These are phyloP conservation scores for Pythium aristosporum DNA, from an alignment of 352 stramenopile genomes.

Conservation along the genomic window DNA sequence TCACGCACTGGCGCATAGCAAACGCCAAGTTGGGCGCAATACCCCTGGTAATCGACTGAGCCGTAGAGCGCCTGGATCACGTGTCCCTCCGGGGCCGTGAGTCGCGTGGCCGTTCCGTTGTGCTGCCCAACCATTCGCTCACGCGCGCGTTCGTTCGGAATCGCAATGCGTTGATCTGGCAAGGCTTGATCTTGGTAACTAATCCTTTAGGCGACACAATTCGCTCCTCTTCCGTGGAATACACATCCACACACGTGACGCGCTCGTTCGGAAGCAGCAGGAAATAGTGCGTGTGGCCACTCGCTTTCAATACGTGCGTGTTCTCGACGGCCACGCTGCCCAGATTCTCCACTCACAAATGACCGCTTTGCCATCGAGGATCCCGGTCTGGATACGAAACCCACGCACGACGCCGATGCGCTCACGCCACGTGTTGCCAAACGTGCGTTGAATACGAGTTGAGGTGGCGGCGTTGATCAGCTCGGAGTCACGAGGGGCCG, in stretches of 20 bases:
- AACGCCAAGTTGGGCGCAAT: neutral
- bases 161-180: neutral
- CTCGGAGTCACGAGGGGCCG: neutral
- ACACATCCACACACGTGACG: constrained; percentile 1
- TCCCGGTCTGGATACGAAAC: neutral
- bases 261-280: constrained; percentile 6
- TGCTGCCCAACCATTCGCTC: constrained; percentile 4
- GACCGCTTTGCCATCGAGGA: too few relatives aligned
- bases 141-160: constrained; percentile 12
- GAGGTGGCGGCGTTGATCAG: too few relatives aligned
- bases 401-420: neutral
- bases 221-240: neutral
- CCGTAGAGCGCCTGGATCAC: constrained; percentile 2
- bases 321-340: neutral
- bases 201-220: too few relatives aligned
- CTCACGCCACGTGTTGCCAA: constrained; percentile 13
- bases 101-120: neutral
- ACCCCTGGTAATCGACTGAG: neutral
- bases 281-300: neutral
- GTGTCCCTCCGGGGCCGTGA: neutral
- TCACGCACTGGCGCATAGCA: neutral
- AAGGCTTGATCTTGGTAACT: neutral
- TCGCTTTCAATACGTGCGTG: neutral
- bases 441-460: neutral
- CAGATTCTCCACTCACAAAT: neutral